phyloP scores from a whole-genome alignment of 768 basidiomycete species.

The Pleurotus pulmonarius region DNA sequence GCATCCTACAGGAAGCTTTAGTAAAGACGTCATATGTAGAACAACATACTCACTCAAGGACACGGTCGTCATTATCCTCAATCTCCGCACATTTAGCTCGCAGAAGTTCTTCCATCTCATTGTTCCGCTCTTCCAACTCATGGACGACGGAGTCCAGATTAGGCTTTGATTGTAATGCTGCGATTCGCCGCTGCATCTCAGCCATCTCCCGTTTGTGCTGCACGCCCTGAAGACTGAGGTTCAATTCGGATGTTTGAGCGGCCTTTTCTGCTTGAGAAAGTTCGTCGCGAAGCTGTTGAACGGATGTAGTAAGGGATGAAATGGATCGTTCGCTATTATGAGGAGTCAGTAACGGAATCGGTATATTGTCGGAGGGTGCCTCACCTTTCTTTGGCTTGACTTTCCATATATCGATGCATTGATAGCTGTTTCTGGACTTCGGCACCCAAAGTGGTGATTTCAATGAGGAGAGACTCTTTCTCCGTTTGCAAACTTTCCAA shows the following conservation, averaged over 20 bases:
- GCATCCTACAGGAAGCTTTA: slow-evolving; percentile 42
- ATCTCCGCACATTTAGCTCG: slow-evolving; percentile 71
- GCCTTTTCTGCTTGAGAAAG: slow-evolving; percentile 53
- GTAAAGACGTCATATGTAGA: slow-evolving; percentile 6
- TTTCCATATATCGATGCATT: slow-evolving; percentile 57
- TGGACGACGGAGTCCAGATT: slow-evolving; percentile 51
- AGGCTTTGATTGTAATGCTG: slow-evolving; percentile 46
- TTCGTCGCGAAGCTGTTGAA: slow-evolving; percentile 38
- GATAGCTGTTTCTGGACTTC: slow-evolving; percentile 65
- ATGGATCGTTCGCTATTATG: slow-evolving; percentile 46
- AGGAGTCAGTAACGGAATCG: neutral
- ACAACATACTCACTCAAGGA: slow-evolving; percentile 59
- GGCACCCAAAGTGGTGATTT: slow-evolving; percentile 57
- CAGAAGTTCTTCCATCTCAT: slow-evolving; percentile 73
- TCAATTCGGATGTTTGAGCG: slow-evolving; percentile 60
- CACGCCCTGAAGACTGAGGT: slow-evolving; percentile 56
- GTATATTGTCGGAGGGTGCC: slow-evolving; percentile 9
- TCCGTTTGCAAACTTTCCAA: slow-evolving; percentile 43
- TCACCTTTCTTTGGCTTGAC: slow-evolving; percentile 60
- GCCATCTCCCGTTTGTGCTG: slow-evolving; percentile 66
- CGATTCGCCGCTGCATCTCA: slow-evolving; percentile 55
- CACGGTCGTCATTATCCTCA: slow-evolving; percentile 80
- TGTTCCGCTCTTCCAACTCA: slow-evolving; percentile 66
- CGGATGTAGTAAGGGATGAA: slow-evolving; percentile 31
- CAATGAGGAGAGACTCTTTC: slow-evolving; percentile 45